These are phyloP conservation scores for Metschnikowia arizonensis DNA, from an alignment of 805 yeast species.

Conservation along the genomic window DNA sequence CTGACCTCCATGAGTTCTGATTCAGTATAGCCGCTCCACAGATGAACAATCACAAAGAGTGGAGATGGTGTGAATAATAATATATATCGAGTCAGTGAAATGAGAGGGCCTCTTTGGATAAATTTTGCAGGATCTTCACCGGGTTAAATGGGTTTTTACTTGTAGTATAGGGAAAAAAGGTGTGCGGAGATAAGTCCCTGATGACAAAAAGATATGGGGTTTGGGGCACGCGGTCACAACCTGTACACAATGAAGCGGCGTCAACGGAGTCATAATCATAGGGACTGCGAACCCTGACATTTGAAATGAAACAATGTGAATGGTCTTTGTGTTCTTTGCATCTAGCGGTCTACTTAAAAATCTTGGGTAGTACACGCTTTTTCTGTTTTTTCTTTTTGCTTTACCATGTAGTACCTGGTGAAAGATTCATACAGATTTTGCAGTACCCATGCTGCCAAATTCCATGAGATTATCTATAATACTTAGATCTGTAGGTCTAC, in stretches of 20 bases:
- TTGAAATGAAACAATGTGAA: too few species aligned
- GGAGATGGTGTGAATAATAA: not conserved
- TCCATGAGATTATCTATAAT: too few species aligned
- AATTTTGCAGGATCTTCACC: not conserved
- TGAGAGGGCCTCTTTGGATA: not conserved
- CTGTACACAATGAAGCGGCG: constrained; percentile 1
- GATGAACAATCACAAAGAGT: not conserved
- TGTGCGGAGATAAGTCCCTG: constrained; percentile 2
- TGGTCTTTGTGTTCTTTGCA: not conserved
- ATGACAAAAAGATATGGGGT: constrained; percentile 1
- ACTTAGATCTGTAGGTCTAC: too few species aligned
- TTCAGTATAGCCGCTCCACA: not conserved
- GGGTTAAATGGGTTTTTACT: not conserved
- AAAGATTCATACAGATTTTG: too few species aligned
- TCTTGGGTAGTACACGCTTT: too few species aligned
- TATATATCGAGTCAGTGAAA: not conserved
- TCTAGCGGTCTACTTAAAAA: too few species aligned
- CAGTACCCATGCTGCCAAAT: too few species aligned
- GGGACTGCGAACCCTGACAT: too few species aligned
- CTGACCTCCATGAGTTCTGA: not conserved
- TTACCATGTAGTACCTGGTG: too few species aligned
- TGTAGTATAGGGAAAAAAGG: not conserved
- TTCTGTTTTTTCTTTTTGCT: too few species aligned
- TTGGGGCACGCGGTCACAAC: constrained; percentile 4
- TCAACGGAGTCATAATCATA: constrained; percentile 1